phyloP scores from a whole-genome alignment of 441 rosid species.

The Eruca vesicaria region DNA sequence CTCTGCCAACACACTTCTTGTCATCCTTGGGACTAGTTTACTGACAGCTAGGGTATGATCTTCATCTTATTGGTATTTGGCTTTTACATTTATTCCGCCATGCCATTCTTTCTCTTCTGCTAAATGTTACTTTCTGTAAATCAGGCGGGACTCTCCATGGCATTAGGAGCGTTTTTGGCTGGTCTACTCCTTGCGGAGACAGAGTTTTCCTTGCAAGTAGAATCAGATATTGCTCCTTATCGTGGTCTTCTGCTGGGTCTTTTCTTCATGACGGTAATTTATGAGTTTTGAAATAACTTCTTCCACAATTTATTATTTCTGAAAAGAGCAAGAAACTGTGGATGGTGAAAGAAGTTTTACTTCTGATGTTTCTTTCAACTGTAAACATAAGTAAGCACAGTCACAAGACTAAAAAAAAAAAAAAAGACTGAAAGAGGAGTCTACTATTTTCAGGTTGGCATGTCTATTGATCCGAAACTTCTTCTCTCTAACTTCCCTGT shows the following conservation, averaged over 20 bases:
- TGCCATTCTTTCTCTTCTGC: not conserved
- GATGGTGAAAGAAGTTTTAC: too few species aligned
- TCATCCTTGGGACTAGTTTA: slow-evolving; percentile 96
- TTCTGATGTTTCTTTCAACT: too few species aligned
- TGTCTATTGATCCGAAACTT: slow-evolving; percentile 99
- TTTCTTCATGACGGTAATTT: slow-evolving; percentile 96
- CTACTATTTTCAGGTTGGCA: slow-evolving; percentile 82
- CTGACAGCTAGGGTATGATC: slow-evolving; percentile 90
- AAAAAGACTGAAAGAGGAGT: too few species aligned
- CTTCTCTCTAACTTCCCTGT: slow-evolving; percentile 88
- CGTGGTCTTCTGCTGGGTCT: slow-evolving; percentile 98
- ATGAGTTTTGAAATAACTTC: not conserved
- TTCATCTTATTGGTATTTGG: slow-evolving; percentile 24
- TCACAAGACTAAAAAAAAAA: slow-evolving; percentile 31
- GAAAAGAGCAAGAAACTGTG: too few species aligned
- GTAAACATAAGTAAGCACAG: not conserved
- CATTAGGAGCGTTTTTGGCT: slow-evolving; percentile 96
- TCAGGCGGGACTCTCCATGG: slow-evolving; percentile 99
- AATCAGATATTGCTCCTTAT: slow-evolving; percentile 99
- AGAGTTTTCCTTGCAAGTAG: slow-evolving; percentile 98
- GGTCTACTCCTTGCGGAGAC: slow-evolving; percentile 99
- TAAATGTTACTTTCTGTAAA: slow-evolving; percentile 24
- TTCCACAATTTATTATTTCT: not conserved
- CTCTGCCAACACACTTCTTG: slow-evolving; percentile 97
- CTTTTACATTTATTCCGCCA: not conserved